These are phyloP conservation scores for Anisodus acutangulus DNA, from an alignment of 257 asterid genomes.

Conservation along the genomic window DNA sequence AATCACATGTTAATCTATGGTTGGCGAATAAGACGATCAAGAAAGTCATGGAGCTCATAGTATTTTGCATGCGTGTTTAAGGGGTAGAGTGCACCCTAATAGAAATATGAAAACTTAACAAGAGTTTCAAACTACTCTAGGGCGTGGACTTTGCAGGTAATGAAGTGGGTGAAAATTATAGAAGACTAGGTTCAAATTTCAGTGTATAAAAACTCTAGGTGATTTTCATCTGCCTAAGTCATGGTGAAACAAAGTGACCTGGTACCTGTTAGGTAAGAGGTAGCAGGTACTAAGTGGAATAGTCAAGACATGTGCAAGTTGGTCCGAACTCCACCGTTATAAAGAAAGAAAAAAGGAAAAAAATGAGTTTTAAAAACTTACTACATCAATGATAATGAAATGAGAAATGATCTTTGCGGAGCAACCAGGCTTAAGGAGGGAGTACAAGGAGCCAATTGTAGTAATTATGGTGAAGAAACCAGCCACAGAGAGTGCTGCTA, in stretches of 20 bases:
- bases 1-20: neutral
- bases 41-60: neutral
- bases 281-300: neutral
- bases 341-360: neutral
- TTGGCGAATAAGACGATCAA: neutral
- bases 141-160: neutral
- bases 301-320: neutral
- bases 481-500: conserved; percentile 51
- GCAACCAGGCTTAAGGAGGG: conserved; percentile 42
- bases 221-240: neutral
- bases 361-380: conserved; percentile 32
- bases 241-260: neutral
- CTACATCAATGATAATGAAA: conserved; percentile 52
- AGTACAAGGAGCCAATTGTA: conserved; percentile 39
- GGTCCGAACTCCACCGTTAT: neutral
- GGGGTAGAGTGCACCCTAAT: neutral
- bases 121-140: neutral
- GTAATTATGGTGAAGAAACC: conserved; percentile 46
- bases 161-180: neutral
- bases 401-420: conserved; percentile 42
- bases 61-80: neutral
- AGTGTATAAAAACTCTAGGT: neutral
- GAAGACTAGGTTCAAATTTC: neutral
- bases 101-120: neutral
- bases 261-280: neutral